A percentile compares a stretch with the other conserved stretches of the same genome.
phyloP scores from a whole-genome alignment of 805 yeast species.

The Yarrowia divulgata region DNA sequence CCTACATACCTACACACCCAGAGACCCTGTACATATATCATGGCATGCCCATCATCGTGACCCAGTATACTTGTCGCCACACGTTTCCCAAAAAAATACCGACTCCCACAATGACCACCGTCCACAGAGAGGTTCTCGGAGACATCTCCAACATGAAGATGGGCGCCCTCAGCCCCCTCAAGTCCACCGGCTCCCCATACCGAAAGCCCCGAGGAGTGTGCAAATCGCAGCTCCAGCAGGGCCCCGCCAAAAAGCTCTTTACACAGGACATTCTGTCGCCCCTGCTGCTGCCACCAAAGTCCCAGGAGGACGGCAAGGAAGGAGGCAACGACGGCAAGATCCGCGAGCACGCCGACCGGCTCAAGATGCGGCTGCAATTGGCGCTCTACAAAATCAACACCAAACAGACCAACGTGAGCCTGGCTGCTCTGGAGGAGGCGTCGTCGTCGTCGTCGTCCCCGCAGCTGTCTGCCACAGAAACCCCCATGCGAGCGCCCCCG shows the following conservation, averaged over 20 bases:
- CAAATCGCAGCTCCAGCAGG: conserved; percentile 5
- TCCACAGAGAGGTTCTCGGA: conserved; percentile 38
- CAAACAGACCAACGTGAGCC: conserved; percentile 30
- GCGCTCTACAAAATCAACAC: conserved; percentile 39
- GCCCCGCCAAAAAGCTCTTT: conserved; percentile 35
- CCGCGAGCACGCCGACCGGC: conserved; percentile 31
- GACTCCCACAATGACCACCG: conserved; percentile 26
- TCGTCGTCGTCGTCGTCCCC: background rate
- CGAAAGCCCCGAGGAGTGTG: conserved; percentile 27
- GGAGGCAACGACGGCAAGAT: conserved; percentile 31
- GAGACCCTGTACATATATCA: conserved; percentile 33
- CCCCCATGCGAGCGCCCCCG: conserved; percentile 35
- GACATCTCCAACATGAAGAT: conserved; percentile 37
- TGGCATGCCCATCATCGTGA: conserved; percentile 5
- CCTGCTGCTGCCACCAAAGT: conserved; percentile 30
- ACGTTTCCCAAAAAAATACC: background rate
- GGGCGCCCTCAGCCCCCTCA: conserved; percentile 37
- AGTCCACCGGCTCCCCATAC: conserved; percentile 38
- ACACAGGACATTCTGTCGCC: conserved; percentile 37
- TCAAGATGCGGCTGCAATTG: conserved; percentile 38
- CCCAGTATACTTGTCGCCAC: background rate
- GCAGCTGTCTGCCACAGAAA: conserved; percentile 9
- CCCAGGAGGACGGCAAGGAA: background rate
- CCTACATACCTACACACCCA: conserved; percentile 35
- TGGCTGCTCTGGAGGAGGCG: conserved; percentile 18